Evolutionary conservation across 805 yeast species (phyloP), one percentile per base, ranked within the genome.

Genomic region (Vanderwaltozyma polyspora): DNA sequence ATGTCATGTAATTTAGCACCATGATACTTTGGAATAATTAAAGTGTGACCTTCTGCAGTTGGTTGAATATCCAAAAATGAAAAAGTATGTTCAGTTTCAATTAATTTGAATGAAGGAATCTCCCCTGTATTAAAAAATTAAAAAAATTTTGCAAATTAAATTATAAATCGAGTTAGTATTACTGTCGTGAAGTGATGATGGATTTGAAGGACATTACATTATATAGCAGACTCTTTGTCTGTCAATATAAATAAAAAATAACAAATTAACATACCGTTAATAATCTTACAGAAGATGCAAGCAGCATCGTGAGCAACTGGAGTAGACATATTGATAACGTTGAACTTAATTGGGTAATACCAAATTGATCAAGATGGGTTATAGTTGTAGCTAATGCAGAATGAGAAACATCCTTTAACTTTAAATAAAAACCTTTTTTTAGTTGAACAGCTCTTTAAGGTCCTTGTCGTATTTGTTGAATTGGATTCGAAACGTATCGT

Each of bases 11-110:
- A 67, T 60, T 82, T 85, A 23, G 84, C 95, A 32, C 95, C 97
- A 57, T 87, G 96, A 59, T 73, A 72, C 60, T 89, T 89, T 42
- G 98, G 97, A 48, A 89, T 86, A 36, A 89, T 75, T 49, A 89
- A 64, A 22, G 89, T 74, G 57, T 89, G 98, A 19, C 94, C 95
- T 49, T 74, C 72, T 8, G 94, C 67, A 13, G 89, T 82, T 42
- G 98, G 97, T 48, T 85, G 91, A 52, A 89, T 87, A 52, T 89
- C 98, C 49, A 91, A 67, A 58, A 89, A 91, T 0, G 97, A 84
- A 52, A 69, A 83, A 3, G 84, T 62, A 48, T 71, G 68, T 39
- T 79, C 68, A n/a, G 96, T 84, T 60, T 89, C 98, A 50, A 81
- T 69, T 42, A 89, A 63, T 59, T 89, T 91, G 67, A 84, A 75